A percentile compares a stretch with the other conserved stretches of the same genome.
These are phyloP conservation scores for Scutellaria barbata DNA, from an alignment of 257 asterid genomes.

Conservation along the genomic window DNA sequence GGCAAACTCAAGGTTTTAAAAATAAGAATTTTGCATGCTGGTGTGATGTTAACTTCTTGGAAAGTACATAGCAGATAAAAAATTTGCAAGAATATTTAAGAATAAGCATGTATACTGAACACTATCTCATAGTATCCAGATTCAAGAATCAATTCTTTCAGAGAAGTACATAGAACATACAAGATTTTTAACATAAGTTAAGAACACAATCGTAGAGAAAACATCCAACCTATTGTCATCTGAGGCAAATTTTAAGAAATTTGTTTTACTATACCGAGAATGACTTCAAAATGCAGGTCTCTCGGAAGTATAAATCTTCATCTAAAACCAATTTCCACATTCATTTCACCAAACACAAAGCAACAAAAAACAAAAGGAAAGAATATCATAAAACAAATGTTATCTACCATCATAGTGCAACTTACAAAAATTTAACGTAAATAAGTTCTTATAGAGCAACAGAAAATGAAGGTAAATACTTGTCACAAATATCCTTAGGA, in stretches of 20 bases:
- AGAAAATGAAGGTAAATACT: conserved; percentile 48
- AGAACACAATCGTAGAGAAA: neutral
- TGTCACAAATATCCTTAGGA: conserved; percentile 91
- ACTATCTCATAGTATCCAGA: neutral
- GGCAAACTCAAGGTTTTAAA: neutral
- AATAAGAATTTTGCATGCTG: neutral
- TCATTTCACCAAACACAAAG: conserved; percentile 13
- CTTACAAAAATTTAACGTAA: conserved; percentile 15
- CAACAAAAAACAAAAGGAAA: too few species aligned
- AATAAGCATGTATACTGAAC: too few species aligned
- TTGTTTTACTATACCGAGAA: neutral
- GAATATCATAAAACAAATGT: neutral
- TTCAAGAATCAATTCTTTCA: conserved; percentile 17
- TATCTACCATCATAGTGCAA: neutral
- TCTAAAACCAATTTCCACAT: conserved; percentile 3
- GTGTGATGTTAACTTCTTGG: neutral
- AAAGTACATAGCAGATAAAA: neutral
- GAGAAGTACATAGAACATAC: conserved; percentile 10
- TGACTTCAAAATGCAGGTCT: neutral
- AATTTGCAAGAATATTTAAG: neutral
- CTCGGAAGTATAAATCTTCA: conserved; percentile 9
- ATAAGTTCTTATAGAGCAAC: conserved; percentile 2
- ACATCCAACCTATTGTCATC: neutral
- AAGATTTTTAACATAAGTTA: neutral
- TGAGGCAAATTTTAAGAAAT: neutral